Base-by-base conservation (phyloP, 495 filamentous ascomycete species). In the Chaetomium tenue region DNA sequence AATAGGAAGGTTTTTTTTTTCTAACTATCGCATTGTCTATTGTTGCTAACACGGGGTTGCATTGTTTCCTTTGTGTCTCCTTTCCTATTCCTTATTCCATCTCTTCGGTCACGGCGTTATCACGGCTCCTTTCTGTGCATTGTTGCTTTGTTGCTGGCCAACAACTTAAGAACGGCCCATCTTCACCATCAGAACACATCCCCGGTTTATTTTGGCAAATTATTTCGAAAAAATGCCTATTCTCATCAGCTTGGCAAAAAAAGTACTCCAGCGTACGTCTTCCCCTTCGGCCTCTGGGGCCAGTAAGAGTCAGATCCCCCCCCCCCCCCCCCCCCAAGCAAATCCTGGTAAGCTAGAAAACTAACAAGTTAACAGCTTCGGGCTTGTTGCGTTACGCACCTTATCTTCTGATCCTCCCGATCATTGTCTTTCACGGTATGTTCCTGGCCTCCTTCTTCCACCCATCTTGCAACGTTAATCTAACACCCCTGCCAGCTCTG, bases 351-450 rank as follows among this genome's bases (percentile, higher is more conserved):
- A 13, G 2, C 51, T 5, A 15, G 15, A 15, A 15, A 3, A 48
- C 70, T 70, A 67, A 72, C 70, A 40, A n/a, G 3, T 16, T 39
- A 6, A 7, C 30, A 67, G 62, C 62, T 28, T 23, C 40, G 18
- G 59, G 62, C 60, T 23, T 58, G 25, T 8, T 69, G 44, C 59
- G 58, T 15, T 46, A 68, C 25, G 37, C 65, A 6, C 71, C 68
- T 8, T 69, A 59, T 56, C 23, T 71, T 50, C 20, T 74, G 22
- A 67, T 74, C 58, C 51, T 74, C 57, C 70, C 72, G 30, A 64
- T 68, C 28, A 40, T 74, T 20, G 65, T 74, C 58, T 71, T 74
- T 33, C 44, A 70, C 4, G 63, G 70, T 69, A 64, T 8, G 67
- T 3, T 12, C 22, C 18, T 15, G 26, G 1, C 2, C 37, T 44